Base-by-base conservation (phyloP, 2,329 filamentous ascomycete species). In the Monilinia fructicola region DNA sequence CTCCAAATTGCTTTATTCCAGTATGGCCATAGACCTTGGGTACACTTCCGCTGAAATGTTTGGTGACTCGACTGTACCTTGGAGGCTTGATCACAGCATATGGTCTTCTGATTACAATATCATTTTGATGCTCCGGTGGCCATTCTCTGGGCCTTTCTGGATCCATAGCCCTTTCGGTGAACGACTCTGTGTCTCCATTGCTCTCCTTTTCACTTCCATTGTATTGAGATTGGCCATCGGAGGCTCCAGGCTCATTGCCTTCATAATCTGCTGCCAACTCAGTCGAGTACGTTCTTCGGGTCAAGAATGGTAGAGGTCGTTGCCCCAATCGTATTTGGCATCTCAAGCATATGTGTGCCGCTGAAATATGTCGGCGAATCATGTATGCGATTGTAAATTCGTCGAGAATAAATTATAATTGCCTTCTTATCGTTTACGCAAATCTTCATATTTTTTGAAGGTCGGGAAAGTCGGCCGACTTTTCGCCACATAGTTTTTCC, bases 261-360 rank as follows among this genome's bases (percentile, higher is more conserved):
- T 61, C 44, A 38, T 52, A 16, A 61, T 61, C 31, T 61, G 31
- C 14, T 50, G 38, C 9, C 14, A n/a, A 54, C 14, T 38, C 14
- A 12, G 54, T 61, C 4, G 44, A 69, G 44, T 65, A 68, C 46
- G 69, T 68, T 46, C 28, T 42, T 62, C 66, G 70, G 23, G 54
- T 35, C 44, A 38, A 62, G 3, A 35, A 61, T 14, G 61, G 44
- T 40, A 31, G 31, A 55, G 31, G 42, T 6, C 65, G 70, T 65
- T 68, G 69, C 31, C 70, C 70, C 62, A 76, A 71, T 63, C 67
- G 68, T 54, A 70, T 61, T 67, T 73, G 74, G 66, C 76, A 77
- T 70, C 74, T 71, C 56, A 76, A 71, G 71, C 75, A 77, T 71
- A 76, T 71, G 64, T 75, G 72, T 67, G 71, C 66, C 40, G 69